Conservation (phyloP, 169 alveolate species). For the Plasmodium vivax region DNA sequence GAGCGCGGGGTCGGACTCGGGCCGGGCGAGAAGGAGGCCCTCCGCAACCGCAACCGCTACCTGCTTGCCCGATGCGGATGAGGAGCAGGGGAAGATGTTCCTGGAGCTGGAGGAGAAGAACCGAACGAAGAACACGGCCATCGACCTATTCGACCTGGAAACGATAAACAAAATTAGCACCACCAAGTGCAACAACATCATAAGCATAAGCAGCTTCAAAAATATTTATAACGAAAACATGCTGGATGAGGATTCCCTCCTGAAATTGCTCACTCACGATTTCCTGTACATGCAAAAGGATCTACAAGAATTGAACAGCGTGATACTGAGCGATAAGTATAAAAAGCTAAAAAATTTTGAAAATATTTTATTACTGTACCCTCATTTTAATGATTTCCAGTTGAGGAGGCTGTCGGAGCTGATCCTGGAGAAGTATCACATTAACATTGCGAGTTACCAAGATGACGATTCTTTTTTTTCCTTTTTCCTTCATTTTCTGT, state of each 20-base stretch:
- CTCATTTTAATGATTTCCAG: conserved; percentile 69
- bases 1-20: background rate
- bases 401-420: conserved; percentile 60
- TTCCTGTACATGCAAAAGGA: conserved; percentile 53
- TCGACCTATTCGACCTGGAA: conserved; percentile 62
- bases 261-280: conserved; percentile 46
- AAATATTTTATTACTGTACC: conserved; percentile 61
- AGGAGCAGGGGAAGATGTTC: conserved; percentile 28
- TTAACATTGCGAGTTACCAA: background rate
- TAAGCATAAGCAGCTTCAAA: conserved; percentile 73
- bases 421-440: conserved; percentile 44
- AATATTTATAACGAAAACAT: conserved; percentile 67
- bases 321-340: conserved; percentile 65
- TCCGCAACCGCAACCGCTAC: background rate
- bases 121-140: background rate
- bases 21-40: background rate
- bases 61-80: background rate
- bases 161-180: conserved; percentile 48
- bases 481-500: conserved; percentile 28
- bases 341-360: conserved; percentile 65
- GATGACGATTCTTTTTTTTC: conserved; percentile 29
- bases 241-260: conserved; percentile 57
- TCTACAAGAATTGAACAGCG: conserved; percentile 60
- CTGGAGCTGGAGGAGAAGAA: conserved; percentile 26
- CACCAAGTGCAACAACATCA: conserved; percentile 58